Evolutionary conservation across 176 grass and related monocot species (phyloP).

Genomic region (Phyllostachys edulis): DNA sequence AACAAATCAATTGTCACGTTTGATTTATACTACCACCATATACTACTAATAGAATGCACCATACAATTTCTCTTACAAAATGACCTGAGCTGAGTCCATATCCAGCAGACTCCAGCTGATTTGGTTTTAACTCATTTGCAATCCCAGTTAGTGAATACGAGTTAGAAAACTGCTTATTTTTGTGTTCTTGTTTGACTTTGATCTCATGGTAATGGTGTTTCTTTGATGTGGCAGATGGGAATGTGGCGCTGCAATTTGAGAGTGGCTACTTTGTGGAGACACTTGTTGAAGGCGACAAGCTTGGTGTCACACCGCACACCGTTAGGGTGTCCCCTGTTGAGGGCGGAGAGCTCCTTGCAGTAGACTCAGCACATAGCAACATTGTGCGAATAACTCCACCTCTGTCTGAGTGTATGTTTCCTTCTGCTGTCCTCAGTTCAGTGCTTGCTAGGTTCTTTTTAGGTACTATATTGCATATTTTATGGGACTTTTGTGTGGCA

Average conservation of each 20-base stretch:
- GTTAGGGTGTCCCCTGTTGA: conserved; percentile 84
- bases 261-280: conserved; percentile 95
- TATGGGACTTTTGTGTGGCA: neutral
- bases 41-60: too few species aligned
- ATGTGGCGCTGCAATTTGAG: conserved; percentile 68
- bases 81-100: neutral
- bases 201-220: conserved; percentile 27
- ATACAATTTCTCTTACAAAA: neutral
- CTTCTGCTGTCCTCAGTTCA: neutral
- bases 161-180: neutral
- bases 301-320: conserved; percentile 85
- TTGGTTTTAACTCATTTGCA: neutral
- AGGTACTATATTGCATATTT: neutral
- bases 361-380: conserved; percentile 80
- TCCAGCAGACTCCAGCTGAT: neutral
- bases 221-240: conserved; percentile 54
- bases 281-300: conserved; percentile 84
- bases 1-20: too few species aligned
- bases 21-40: too few species aligned
- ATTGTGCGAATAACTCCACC: conserved; percentile 93
- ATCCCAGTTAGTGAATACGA: neutral
- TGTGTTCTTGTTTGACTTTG: conserved; percentile 27
- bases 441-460: conserved; percentile 1
- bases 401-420: conserved; percentile 78
- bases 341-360: conserved; percentile 84